Conservation (phyloP, 1,284 basidiomycete species). For the Chiua sp. region DNA sequence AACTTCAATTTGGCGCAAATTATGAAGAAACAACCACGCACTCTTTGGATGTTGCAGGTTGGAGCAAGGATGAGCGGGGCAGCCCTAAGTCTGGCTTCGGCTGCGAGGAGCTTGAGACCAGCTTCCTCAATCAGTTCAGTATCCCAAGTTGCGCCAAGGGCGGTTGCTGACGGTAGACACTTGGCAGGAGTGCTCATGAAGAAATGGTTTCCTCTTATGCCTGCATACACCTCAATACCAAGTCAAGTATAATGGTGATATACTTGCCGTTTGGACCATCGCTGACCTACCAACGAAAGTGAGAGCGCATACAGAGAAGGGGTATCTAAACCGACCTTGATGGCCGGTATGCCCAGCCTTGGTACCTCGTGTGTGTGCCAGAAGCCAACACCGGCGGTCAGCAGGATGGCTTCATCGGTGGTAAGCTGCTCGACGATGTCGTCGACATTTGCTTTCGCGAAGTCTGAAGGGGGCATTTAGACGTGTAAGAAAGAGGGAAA, state of each 20-base stretch:
- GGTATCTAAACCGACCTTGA: constrained; percentile 55
- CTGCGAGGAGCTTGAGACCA: constrained; percentile 68
- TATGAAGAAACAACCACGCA: constrained; percentile 26
- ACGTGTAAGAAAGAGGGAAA: constrained; percentile 9
- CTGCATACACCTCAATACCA: constrained; percentile 19
- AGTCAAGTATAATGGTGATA: background rate
- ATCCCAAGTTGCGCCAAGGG: constrained; percentile 78
- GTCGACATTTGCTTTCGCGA: constrained; percentile 64
- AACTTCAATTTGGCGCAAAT: constrained; percentile 5
- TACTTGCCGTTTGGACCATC: constrained; percentile 72
- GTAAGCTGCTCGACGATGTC: constrained; percentile 68
- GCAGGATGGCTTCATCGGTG: constrained; percentile 70
- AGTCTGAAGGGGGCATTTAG: constrained; percentile 69
- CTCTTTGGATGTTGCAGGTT: constrained; percentile 82
- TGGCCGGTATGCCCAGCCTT: constrained; percentile 68
- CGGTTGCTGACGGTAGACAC: constrained; percentile 69
- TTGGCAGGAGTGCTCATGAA: constrained; percentile 70
- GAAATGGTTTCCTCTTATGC: constrained; percentile 63
- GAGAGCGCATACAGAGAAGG: background rate
- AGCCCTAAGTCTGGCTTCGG: constrained; percentile 71
- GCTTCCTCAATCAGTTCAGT: constrained; percentile 65
- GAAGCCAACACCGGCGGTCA: constrained; percentile 75
- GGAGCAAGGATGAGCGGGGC: constrained; percentile 77
- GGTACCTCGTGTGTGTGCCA: constrained; percentile 76
- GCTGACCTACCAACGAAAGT: constrained; percentile 55